Percentiles rank a stretch among this genome's conserved stretches.
Evolutionary conservation across 768 basidiomycete genomes (phyloP).

Genomic region (Termitomyces heimii): DNA sequence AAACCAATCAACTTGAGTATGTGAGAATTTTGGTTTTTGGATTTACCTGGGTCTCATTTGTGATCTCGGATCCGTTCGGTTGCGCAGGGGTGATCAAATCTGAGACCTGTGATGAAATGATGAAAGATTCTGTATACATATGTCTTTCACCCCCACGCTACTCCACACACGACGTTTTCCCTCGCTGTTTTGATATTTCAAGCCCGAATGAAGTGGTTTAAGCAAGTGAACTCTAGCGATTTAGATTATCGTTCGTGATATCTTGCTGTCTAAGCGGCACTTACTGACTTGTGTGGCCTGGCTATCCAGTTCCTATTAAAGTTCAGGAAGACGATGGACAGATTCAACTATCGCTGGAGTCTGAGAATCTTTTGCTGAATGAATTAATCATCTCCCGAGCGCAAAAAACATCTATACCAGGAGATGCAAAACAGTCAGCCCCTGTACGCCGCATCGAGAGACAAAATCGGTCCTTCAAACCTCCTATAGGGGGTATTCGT

Average conservation of each 20-base stretch:
- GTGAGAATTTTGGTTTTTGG: no score
- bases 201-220: slow-evolving; percentile 1
- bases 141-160: background rate
- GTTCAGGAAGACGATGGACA: background rate
- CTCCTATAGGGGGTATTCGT: background rate
- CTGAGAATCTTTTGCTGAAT: background rate
- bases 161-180: background rate
- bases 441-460: background rate
- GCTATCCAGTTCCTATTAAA: background rate
- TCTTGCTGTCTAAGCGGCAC: background rate
- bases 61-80: background rate
- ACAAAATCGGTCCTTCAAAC: background rate
- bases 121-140: background rate
- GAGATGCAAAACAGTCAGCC: background rate
- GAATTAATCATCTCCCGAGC: background rate
- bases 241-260: background rate
- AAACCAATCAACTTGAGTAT: no score
- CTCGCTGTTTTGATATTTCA: background rate
- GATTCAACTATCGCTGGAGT: background rate
- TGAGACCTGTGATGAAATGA: background rate
- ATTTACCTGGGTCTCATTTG: background rate
- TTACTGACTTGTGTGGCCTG: background rate
- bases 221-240: background rate
- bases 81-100: background rate
- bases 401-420: background rate